Evolutionary conservation across 805 yeast species (phyloP).

Genomic region (Monosporozyma yasuniensis): DNA sequence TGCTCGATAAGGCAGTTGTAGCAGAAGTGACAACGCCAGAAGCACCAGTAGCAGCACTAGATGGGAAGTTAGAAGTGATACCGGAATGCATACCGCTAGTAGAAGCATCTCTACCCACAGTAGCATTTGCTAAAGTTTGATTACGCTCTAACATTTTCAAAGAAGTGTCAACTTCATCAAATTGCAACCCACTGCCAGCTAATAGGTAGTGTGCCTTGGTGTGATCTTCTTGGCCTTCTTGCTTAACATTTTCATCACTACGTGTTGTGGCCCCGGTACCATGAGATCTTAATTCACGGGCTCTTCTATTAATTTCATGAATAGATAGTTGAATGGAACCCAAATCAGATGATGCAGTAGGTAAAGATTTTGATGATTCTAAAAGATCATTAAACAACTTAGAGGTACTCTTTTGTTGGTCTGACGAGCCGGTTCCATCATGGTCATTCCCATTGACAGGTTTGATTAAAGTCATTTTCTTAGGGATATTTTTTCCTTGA

Average conservation of each 20-base stretch:
- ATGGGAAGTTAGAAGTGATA: background rate
- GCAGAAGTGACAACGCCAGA: background rate
- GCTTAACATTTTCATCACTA: background rate
- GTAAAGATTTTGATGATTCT: conserved; percentile 70
- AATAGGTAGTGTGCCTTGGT: conserved; percentile 80
- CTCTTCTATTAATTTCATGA: conserved; percentile 64
- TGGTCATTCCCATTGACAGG: background rate
- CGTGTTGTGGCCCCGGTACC: background rate
- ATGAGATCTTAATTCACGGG: conserved; percentile 41
- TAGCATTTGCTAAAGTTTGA: background rate
- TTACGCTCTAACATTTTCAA: conserved; percentile 29
- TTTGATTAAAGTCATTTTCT: background rate
- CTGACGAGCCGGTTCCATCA: background rate
- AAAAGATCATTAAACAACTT: conserved; percentile 54
- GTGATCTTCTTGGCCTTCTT: conserved; percentile 19
- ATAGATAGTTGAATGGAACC: conserved; percentile 78
- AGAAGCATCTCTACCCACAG: background rate
- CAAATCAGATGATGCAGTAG: conserved; percentile 52
- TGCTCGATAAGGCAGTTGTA: background rate
- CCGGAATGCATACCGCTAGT: background rate
- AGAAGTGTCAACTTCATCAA: conserved; percentile 69
- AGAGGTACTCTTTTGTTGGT: conserved; percentile 6
- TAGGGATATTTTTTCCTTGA: background rate
- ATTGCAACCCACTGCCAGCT: conserved; percentile 81
- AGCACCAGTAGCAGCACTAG: background rate